Conservation (phyloP, 305 asterid genomes). For the Solanum hybrid region DNA sequence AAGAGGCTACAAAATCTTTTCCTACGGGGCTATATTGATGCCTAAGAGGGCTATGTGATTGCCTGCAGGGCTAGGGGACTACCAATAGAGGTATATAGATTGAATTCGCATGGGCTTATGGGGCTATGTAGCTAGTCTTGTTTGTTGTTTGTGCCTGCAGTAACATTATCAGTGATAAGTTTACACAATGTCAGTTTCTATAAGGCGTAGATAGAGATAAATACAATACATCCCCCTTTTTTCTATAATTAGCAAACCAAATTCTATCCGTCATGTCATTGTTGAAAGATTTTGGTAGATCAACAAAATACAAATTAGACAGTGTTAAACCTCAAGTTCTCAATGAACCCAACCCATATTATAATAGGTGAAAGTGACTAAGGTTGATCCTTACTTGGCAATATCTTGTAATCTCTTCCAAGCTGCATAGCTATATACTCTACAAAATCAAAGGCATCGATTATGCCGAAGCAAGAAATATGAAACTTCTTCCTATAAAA, state of each 20-base stretch:
- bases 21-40: not conserved
- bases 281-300: not conserved
- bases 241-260: not conserved
- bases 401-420: constrained; percentile 54
- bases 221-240: not conserved
- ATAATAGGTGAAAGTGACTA: not conserved
- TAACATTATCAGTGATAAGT: not conserved
- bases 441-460: constrained; percentile 46
- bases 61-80: not conserved
- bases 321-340: not conserved
- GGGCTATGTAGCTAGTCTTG: not conserved
- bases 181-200: not conserved
- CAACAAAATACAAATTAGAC: not conserved
- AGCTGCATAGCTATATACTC: constrained; percentile 46
- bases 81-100: not conserved
- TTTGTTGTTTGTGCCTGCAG: not conserved
- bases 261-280: not conserved
- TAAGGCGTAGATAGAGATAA: not conserved
- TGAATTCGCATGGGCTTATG: not conserved
- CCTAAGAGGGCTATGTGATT: not conserved
- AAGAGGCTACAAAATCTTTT: not conserved
- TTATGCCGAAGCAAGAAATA: constrained; percentile 29
- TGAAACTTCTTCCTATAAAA: constrained; percentile 31
- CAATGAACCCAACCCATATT: not conserved
- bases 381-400: constrained; percentile 8